Conservation (phyloP, 208 protist species). For the Acanthamoeba triangularis region DNA sequence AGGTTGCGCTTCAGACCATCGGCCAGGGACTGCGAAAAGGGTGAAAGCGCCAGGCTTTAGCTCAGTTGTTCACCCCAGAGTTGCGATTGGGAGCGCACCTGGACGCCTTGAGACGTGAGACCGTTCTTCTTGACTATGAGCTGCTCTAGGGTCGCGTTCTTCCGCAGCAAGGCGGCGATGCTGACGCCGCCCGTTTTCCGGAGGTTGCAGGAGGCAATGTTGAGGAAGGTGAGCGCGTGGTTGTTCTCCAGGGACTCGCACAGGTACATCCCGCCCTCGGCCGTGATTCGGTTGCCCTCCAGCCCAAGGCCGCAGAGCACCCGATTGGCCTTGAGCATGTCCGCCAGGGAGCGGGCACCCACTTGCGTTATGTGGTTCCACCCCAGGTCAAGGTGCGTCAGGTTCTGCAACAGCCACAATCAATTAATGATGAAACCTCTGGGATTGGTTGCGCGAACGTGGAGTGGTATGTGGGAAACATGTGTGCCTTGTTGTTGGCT, state of each 20-base stretch:
- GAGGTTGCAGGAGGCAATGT: constrained; percentile 92
- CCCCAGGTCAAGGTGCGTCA: constrained; percentile 41
- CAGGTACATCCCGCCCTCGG: constrained; percentile 91
- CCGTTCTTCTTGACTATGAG: constrained; percentile 95
- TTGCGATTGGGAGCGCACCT: constrained; percentile 80
- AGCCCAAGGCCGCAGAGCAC: constrained; percentile 94
- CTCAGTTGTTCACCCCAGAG: background rate
- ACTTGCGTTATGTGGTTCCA: constrained; percentile 72
- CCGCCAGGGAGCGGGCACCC: constrained; percentile 87
- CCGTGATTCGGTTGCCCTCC: constrained; percentile 95
- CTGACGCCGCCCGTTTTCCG: constrained; percentile 92
- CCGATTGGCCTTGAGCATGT: constrained; percentile 91
- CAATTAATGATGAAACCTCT: no score
- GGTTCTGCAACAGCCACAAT: background rate
- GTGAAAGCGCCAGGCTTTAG: background rate
- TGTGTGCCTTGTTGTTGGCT: background rate
- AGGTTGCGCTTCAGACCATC: constrained; percentile 85
- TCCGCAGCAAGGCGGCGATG: constrained; percentile 91
- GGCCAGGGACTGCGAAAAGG: constrained; percentile 80
- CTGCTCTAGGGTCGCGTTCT: constrained; percentile 93
- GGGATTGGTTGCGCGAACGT: background rate
- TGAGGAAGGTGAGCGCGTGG: constrained; percentile 95
- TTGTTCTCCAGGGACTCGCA: constrained; percentile 93
- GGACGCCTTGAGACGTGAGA: constrained; percentile 91
- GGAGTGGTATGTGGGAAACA: background rate